Percentiles rank a stretch among this genome's conserved stretches.
Conservation (phyloP, 1,284 basidiomycete genomes). For the Cystobasidium sp. region DNA sequence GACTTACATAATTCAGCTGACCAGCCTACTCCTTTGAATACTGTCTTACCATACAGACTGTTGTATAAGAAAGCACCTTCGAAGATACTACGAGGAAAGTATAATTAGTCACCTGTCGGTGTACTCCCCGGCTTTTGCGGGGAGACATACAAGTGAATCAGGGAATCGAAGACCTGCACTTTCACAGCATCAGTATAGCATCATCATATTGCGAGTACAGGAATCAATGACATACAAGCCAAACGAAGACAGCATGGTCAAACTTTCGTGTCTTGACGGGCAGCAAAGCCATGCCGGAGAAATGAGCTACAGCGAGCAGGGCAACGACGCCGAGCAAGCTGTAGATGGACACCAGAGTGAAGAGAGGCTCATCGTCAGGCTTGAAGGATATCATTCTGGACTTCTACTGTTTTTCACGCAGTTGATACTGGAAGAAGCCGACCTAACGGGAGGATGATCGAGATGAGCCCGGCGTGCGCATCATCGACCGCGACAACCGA, state of each 20-base stretch:
- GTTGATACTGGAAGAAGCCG: background rate
- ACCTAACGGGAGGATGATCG: background rate
- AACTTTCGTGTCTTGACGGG: conserved; percentile 28
- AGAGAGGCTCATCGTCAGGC: conserved; percentile 32
- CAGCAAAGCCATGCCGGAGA: conserved; percentile 27
- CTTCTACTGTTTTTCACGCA: background rate
- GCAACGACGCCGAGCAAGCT: conserved; percentile 32
- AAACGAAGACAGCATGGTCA: conserved; percentile 38
- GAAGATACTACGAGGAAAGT: conserved; percentile 23
- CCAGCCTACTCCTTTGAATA: conserved; percentile 22
- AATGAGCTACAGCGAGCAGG: conserved; percentile 25
- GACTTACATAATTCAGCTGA: conserved; percentile 28
- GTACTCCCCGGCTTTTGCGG: background rate
- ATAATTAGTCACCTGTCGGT: background rate
- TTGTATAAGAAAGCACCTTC: conserved; percentile 42
- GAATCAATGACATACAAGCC: conserved; percentile 19
- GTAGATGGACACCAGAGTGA: conserved; percentile 27
- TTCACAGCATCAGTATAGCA: background rate
- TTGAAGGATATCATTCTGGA: conserved; percentile 17
- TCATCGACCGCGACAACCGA: background rate
- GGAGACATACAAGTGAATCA: conserved; percentile 37
- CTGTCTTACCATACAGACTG: conserved; percentile 32
- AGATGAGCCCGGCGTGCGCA: background rate
- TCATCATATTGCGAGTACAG: background rate
- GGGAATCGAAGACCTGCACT: conserved; percentile 34